Percentiles rank a stretch among this genome's conserved stretches.
Conservation (phyloP, 2,329 filamentous ascomycete species). For the Phialophora verrucosa region DNA sequence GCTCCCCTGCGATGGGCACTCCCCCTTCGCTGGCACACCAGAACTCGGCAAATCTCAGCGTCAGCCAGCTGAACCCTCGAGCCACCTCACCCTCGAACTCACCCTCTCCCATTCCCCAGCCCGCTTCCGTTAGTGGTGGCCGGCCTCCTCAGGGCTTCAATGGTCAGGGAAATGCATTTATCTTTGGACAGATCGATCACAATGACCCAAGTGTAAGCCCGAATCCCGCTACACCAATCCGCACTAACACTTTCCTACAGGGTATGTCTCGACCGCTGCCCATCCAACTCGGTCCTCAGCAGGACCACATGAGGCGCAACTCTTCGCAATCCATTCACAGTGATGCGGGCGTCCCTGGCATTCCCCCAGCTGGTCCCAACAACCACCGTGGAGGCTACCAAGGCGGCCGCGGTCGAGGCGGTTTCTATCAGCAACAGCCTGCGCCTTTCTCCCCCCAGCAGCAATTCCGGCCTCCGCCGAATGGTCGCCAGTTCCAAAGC, state of each 20-base stretch:
- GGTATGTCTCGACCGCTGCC: constrained; percentile 69
- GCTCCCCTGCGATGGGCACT: constrained; percentile 56
- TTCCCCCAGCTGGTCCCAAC: constrained; percentile 49
- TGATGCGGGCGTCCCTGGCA: constrained; percentile 68
- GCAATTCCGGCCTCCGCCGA: constrained; percentile 58
- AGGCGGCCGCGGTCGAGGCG: constrained; percentile 61
- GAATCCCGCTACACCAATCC: constrained; percentile 34
- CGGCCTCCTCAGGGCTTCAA: constrained; percentile 78
- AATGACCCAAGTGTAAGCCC: constrained; percentile 70
- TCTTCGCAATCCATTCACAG: constrained; percentile 83
- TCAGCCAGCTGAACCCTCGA: constrained; percentile 63
- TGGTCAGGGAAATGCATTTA: constrained; percentile 72
- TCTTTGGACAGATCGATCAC: constrained; percentile 78
- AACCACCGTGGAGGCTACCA: constrained; percentile 61
- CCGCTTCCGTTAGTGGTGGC: constrained; percentile 79
- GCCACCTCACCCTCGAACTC: constrained; percentile 85
- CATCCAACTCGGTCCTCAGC: constrained; percentile 64
- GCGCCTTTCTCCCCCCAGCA: constrained; percentile 62
- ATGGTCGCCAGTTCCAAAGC: constrained; percentile 59
- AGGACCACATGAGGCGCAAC: constrained; percentile 81
- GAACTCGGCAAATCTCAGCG: constrained; percentile 35
- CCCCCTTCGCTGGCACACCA: constrained; percentile 43
- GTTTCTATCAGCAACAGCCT: constrained; percentile 56
- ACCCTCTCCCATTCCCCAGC: constrained; percentile 90
- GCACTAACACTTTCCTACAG: constrained; percentile 46